Base-by-base conservation (phyloP, 345 rosid genomes). In the Litchi chinensis region DNA sequence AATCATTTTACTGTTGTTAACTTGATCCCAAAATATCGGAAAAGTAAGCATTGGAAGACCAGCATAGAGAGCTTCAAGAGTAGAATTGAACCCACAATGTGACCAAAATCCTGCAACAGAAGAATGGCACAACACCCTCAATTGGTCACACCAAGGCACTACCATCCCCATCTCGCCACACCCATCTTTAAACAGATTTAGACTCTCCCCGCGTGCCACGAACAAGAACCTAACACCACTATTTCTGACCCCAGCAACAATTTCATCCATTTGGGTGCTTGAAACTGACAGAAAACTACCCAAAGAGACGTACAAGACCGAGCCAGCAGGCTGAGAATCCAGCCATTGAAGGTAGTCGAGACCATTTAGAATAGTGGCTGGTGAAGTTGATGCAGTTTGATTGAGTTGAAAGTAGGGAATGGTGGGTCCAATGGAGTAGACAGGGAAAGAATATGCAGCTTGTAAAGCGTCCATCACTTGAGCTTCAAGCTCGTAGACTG, bases 31-130 rank as follows among this genome's bases (percentile, higher is more conserved):
- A 9, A 60, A 16, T 41, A 87, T 52, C 1, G 92, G 90, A 63
- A 84, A 85, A 0, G 87, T 40, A 19, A 87, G 85, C 72, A 84
- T 43, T 5, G 92, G 84, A 44, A 87, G 59, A 6, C 90, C 90
- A 0, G 87, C 75, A 68, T 41, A 81, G 8, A 76, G 70, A 1
- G 81, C 87, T 76, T 89, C 85, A 19, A 76, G 54, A 8, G 74
- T 80, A 0, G 90, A 89, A 60, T 83, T 89, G 73, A 76, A 77
- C 11, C 86, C 86, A 56, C 90, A 87, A 67, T 89, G 91, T 0
- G 84, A 74, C 85, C 74, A 85, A 59, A 89, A 89, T 8, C 87
- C 86, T 1, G 83, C 89, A 0, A 84, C 40, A 0, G 89, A 80
- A 72, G 83, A 21, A 77, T 84, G 90, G 12, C 10, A 46, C 52